A percentile compares a stretch with the other conserved stretches of the same genome.
These are phyloP conservation scores for Epichloe sibirici DNA, from an alignment of 2,329 filamentous ascomycete species.

Conservation along the genomic window DNA sequence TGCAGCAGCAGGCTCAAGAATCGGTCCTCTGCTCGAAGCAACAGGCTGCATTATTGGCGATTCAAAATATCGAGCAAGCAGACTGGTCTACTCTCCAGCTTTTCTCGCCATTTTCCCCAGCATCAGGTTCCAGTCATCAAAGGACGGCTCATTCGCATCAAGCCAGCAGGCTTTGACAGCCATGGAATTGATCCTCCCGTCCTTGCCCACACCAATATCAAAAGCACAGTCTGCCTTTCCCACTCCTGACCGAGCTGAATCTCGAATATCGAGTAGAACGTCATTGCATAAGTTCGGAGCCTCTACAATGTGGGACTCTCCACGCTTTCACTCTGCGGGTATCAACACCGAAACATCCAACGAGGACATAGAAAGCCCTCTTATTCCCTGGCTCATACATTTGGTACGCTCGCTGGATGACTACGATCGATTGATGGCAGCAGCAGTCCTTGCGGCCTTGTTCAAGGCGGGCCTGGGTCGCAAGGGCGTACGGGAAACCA, in stretches of 20 bases:
- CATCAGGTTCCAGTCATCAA: conserved; percentile 37
- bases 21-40: conserved; percentile 64
- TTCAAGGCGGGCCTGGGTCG: conserved; percentile 56
- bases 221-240: conserved; percentile 16
- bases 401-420: conserved; percentile 45
- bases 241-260: conserved; percentile 15
- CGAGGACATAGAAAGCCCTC: conserved; percentile 55
- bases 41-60: conserved; percentile 64
- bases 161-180: conserved; percentile 31
- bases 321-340: conserved; percentile 16
- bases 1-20: conserved; percentile 43
- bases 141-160: conserved; percentile 32
- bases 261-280: conserved; percentile 17
- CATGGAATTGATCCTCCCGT: conserved; percentile 55
- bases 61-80: conserved; percentile 66
- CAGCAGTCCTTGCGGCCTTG: conserved; percentile 55
- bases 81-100: conserved; percentile 55
- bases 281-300: conserved; percentile 18
- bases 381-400: conserved; percentile 63
- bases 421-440: conserved; percentile 53
- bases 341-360: conserved; percentile 22
- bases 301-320: conserved; percentile 20
- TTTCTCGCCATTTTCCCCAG: conserved; percentile 58
- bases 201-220: conserved; percentile 31
- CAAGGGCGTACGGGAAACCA: conserved; percentile 46